Percentiles rank a stretch among this genome's conserved stretches.
phyloP scores from a whole-genome alignment of 2,329 filamentous ascomycete species.

The Botrytis squamosa region DNA sequence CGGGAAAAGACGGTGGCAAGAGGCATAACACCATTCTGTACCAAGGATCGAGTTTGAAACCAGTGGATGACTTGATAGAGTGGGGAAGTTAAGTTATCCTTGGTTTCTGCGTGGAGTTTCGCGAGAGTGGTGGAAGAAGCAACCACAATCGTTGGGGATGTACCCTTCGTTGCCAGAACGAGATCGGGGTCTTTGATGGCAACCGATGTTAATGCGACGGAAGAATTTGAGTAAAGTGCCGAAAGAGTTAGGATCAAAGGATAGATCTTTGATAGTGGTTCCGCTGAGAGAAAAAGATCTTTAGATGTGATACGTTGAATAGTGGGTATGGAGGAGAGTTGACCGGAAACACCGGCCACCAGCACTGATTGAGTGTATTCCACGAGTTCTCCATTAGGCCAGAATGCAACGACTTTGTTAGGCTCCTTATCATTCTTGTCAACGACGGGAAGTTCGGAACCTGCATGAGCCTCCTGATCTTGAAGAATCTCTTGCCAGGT shows the following conservation, averaged over 20 bases:
- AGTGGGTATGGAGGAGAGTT: conserved; percentile 73
- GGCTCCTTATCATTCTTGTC: conserved; percentile 52
- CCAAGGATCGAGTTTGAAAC: conserved; percentile 67
- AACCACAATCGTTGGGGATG: conserved; percentile 80
- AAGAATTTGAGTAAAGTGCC: conserved; percentile 80
- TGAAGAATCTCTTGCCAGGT: conserved; percentile 90
- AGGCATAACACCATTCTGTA: conserved; percentile 71
- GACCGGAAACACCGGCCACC: conserved; percentile 78
- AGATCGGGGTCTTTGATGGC: conserved; percentile 72
- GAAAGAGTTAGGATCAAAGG: conserved; percentile 76
- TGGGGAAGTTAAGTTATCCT: conserved; percentile 57
- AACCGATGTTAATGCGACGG: conserved; percentile 85
- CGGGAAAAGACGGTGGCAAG: conserved; percentile 60
- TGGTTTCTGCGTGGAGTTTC: conserved; percentile 63
- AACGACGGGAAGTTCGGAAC: conserved; percentile 62
- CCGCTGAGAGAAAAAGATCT: conserved; percentile 83
- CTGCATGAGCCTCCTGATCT: conserved; percentile 60
- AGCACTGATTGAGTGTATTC: conserved; percentile 81
- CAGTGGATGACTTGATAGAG: conserved; percentile 68
- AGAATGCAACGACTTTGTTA: conserved; percentile 64
- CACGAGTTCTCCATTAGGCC: conserved; percentile 68
- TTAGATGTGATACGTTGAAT: conserved; percentile 69
- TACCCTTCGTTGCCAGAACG: conserved; percentile 66
- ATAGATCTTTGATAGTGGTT: conserved; percentile 76
- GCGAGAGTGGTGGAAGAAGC: conserved; percentile 72